A percentile compares a stretch with the other conserved stretches of the same genome.
Conservation (phyloP, 495 filamentous ascomycete genomes). For the Neurospora sp. region DNA sequence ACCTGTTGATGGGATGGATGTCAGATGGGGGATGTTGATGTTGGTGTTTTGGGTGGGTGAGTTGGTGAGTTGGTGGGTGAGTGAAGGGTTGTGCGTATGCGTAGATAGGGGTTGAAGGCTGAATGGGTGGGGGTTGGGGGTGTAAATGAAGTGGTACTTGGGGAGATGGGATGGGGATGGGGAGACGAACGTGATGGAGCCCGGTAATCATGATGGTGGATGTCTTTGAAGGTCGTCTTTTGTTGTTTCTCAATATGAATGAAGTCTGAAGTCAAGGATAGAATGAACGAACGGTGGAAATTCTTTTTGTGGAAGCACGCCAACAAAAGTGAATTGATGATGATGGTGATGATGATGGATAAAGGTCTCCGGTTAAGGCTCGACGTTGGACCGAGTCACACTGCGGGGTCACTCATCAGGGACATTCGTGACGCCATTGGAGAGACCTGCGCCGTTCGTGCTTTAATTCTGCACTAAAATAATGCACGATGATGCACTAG, state of each 20-base stretch:
- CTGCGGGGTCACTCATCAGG: neutral
- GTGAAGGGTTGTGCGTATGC: no score
- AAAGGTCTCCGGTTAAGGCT: neutral
- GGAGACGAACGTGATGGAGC: slow-evolving; percentile 36
- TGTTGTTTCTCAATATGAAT: neutral
- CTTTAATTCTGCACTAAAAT: neutral
- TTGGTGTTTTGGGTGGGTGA: slow-evolving; percentile 18
- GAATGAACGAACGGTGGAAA: neutral
- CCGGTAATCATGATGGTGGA: slow-evolving; percentile 43
- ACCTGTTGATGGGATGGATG: slow-evolving; percentile 13
- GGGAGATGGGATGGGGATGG: neutral
- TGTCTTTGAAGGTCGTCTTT: neutral
- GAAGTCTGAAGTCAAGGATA: neutral
- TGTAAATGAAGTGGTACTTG: slow-evolving; percentile 26
- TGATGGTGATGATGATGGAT: neutral
- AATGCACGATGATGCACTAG: neutral
- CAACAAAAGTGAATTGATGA: neutral
- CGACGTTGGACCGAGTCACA: neutral
- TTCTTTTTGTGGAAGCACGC: neutral
- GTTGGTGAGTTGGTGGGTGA: slow-evolving; percentile 38
- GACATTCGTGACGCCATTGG: neutral
- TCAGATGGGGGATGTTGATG: neutral
- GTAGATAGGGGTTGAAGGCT: slow-evolving; percentile 39
- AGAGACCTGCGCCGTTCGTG: neutral
- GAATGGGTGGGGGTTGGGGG: slow-evolving; percentile 31